Base-by-base conservation (phyloP, 305 asterid genomes). In the Petunia hybrid region DNA sequence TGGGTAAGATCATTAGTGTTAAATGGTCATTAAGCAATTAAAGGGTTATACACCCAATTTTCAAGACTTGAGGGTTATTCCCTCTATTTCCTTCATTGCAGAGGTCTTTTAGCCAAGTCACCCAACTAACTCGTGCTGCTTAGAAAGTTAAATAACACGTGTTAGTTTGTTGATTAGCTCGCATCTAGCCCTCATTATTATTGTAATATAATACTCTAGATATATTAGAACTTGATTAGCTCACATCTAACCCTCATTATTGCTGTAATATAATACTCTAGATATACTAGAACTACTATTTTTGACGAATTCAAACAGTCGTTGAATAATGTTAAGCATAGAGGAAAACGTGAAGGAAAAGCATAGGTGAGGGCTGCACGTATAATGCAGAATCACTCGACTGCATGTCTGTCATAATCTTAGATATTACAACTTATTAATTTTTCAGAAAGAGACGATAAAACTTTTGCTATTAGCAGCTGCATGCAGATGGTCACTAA, bases 281-380 rank as follows among this genome's bases (percentile, higher is more conserved):
- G 31, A 35, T 31, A 71, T 73, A 1, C 36, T 51, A 51, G 48
- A 73, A 8, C 13, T 3, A 31, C 1, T 51, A 6, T 51, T 6
- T 48, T 73, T 5, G 78, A 51, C 64, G 46, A 73, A 13, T 51
- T 73, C 78, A 13, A 13, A 48, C 51, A 51, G 51, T 51, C 3
- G 2, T 73, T 36, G 78, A 73, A 51, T 73, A 51, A 36, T 51
- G 14, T 36, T 6, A 13, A 8, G 6, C 31, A 69, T 16, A 70
- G 45, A 5, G 45, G 56, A 68, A 13, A 13, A 12, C 5, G 5
- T 2, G 48, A 10, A 8, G 35, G 6, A 51, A 35, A 22, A 46
- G 10, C 6, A 35, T 48, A 51, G 4, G 57, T 10, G 46, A 53
- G 63, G 63, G 8, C 6, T 13, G 78, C 78, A 73, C 78, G 8